Evolutionary conservation across 306 rosid species (phyloP).

Genomic region (Oxytropis ochrocephala): DNA sequence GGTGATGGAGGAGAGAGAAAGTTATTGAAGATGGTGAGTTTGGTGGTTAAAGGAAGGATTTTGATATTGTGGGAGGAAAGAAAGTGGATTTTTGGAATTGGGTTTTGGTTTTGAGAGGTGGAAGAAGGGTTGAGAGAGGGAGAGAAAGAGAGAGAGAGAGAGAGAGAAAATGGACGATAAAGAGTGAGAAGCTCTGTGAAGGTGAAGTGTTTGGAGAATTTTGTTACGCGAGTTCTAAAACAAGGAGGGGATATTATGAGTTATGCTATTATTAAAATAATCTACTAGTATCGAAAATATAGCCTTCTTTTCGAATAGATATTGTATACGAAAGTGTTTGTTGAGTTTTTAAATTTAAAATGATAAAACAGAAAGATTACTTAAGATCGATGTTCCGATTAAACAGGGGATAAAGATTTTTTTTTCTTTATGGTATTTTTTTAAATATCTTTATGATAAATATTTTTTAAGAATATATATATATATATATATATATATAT

Average conservation of each 20-base stretch:
- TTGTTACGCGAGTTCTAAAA: background rate
- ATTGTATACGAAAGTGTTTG: background rate
- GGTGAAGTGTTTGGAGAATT: background rate
- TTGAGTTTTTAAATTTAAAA: too few relatives aligned
- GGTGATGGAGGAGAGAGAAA: background rate
- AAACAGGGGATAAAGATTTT: too few relatives aligned
- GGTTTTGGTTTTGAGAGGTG: conserved; percentile 23
- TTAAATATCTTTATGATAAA: too few relatives aligned
- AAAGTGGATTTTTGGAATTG: background rate
- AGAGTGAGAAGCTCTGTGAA: conserved; percentile 34
- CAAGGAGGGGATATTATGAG: conserved; percentile 6
- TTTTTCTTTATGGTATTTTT: too few relatives aligned
- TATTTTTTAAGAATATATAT: too few relatives aligned
- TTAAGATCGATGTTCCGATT: too few relatives aligned
- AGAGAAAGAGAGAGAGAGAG: conserved; percentile 11
- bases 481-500: too few relatives aligned
- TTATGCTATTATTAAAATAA: conserved; percentile 17
- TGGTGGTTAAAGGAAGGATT: conserved; percentile 4
- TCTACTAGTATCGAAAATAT: background rate
- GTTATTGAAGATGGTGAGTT: background rate
- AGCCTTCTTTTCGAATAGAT: background rate
- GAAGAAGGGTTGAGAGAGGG: conserved; percentile 12
- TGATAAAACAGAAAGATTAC: too few relatives aligned
- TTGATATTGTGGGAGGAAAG: conserved; percentile 6
- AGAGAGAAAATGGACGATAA: conserved; percentile 26